phyloP scores from a whole-genome alignment of 257 asterid genomes.

The Mitragyna speciosa region DNA sequence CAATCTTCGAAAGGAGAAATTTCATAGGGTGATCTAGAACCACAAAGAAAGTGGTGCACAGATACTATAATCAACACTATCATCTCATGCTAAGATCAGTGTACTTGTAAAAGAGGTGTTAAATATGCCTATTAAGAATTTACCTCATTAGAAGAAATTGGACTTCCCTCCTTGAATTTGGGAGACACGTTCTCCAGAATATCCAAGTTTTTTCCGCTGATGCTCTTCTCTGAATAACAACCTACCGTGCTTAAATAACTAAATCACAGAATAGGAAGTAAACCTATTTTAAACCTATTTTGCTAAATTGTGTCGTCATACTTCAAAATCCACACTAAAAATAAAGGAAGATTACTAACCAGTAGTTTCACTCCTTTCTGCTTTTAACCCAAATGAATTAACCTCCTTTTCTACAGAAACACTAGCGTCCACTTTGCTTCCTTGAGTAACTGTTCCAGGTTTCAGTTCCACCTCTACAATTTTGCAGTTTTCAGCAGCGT shows the following conservation, averaged over 20 bases:
- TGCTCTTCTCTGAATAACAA: not conserved
- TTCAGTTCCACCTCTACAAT: not conserved
- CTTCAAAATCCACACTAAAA: not conserved
- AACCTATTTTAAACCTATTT: not conserved
- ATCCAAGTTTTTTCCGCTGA: not conserved
- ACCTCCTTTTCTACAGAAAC: not conserved
- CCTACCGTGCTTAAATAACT: not conserved
- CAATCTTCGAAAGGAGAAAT: not conserved
- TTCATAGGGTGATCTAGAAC: not conserved
- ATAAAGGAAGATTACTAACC: slow-evolving; percentile 1
- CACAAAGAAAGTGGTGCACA: not conserved
- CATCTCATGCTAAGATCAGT: not conserved
- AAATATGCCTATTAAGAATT: slow-evolving; percentile 1
- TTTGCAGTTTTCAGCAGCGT: not conserved
- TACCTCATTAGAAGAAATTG: slow-evolving; percentile 19
- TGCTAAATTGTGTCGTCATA: not conserved
- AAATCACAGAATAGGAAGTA: not conserved
- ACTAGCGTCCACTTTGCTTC: not conserved
- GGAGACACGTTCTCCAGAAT: not conserved
- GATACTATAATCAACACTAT: not conserved
- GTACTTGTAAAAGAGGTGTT: not conserved
- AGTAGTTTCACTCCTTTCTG: not conserved
- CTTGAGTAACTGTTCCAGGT: not conserved
- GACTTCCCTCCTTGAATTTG: not conserved
- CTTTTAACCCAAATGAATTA: not conserved